Conservation (phyloP, 2,329 filamentous ascomycete species). For the Periconia digitata region DNA sequence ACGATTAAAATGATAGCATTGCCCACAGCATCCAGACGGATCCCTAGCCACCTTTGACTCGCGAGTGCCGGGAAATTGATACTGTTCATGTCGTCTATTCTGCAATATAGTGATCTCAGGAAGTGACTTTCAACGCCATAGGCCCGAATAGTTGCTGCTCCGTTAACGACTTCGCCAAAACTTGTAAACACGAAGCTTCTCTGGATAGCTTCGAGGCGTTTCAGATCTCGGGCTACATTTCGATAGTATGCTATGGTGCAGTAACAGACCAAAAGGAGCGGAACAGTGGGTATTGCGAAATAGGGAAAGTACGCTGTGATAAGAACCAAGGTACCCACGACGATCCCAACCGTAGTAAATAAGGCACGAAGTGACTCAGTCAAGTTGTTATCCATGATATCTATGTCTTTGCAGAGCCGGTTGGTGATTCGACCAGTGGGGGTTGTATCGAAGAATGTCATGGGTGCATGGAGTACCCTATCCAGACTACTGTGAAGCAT, state of each 20-base stretch:
- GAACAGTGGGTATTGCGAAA: constrained; percentile 70
- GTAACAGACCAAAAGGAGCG: constrained; percentile 75
- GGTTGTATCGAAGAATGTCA: constrained; percentile 97
- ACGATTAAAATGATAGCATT: constrained; percentile 83
- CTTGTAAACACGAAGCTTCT: constrained; percentile 86
- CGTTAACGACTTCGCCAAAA: constrained; percentile 85
- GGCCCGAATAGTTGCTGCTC: constrained; percentile 82
- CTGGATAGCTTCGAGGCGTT: constrained; percentile 87
- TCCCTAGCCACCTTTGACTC: constrained; percentile 90
- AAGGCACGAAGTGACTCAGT: constrained; percentile 92
- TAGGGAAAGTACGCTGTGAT: constrained; percentile 97
- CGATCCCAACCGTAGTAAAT: constrained; percentile 79
- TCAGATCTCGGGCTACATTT: constrained; percentile 87
- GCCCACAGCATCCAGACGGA: constrained; percentile 82
- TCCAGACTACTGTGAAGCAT: constrained; percentile 81
- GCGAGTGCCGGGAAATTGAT: constrained; percentile 95
- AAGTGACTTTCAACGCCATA: constrained; percentile 83
- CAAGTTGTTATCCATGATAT: constrained; percentile 93
- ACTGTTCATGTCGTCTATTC: constrained; percentile 88
- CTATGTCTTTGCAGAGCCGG: constrained; percentile 91
- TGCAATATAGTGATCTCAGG: constrained; percentile 64
- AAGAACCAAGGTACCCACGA: constrained; percentile 76
- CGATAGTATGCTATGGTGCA: constrained; percentile 86
- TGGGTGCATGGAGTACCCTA: constrained; percentile 68
- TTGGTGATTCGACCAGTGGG: constrained; percentile 94